phyloP scores from a whole-genome alignment of 495 filamentous ascomycete genomes.

The Aspergillus funiculosus region DNA sequence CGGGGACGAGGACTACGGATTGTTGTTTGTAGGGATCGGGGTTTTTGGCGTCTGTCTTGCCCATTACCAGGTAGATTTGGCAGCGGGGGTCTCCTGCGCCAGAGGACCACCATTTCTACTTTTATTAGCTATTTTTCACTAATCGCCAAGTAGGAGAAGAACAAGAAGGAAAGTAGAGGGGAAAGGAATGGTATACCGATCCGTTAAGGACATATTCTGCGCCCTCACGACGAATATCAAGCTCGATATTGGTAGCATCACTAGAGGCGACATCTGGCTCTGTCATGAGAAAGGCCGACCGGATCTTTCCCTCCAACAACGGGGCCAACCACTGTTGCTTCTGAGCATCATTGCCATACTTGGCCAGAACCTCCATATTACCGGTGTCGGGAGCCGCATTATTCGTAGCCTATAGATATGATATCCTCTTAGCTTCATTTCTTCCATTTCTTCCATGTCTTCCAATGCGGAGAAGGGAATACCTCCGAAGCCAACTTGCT shows the following conservation, averaged over 20 bases:
- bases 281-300: slow-evolving; percentile 91
- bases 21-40: slow-evolving; percentile 76
- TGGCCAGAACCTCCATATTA: slow-evolving; percentile 94
- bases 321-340: slow-evolving; percentile 82
- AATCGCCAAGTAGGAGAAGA: background rate
- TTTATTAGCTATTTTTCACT: background rate
- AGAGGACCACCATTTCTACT: slow-evolving; percentile 92
- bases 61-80: slow-evolving; percentile 88
- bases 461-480: slow-evolving; percentile 2
- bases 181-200: no score
- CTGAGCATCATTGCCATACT: slow-evolving; percentile 86
- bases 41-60: slow-evolving; percentile 69
- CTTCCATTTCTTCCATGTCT: background rate
- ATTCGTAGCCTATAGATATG: slow-evolving; percentile 60
- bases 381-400: slow-evolving; percentile 89
- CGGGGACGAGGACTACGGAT: slow-evolving; percentile 80
- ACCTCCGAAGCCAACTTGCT: slow-evolving; percentile 72
- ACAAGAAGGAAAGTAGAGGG: no score
- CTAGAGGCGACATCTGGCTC: slow-evolving; percentile 80
- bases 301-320: slow-evolving; percentile 76
- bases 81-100: slow-evolving; percentile 89
- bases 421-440: background rate
- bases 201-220: slow-evolving; percentile 83
- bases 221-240: slow-evolving; percentile 74
- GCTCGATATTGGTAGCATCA: slow-evolving; percentile 82